Base-by-base conservation (phyloP, 768 basidiomycete species). In the Pulveroboletus sp. region DNA sequence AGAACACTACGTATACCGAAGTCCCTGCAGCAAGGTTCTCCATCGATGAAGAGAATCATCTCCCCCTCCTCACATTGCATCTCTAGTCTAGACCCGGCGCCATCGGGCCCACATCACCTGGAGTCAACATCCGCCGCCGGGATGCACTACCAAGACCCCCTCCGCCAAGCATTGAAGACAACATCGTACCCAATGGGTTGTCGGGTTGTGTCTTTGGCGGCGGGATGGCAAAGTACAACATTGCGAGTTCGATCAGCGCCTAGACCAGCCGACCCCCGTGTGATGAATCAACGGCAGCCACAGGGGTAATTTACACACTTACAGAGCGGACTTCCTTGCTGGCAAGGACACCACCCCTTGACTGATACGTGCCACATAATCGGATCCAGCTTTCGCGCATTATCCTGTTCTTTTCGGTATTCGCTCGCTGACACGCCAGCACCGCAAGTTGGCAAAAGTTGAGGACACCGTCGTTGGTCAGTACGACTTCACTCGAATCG, bases 361-460 rank as follows among this genome's bases (percentile, higher is more conserved):
- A 80, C 65, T 87, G 85, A 65, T 94, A 97, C 30, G 89, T 86
- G 40, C 86, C 86, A 50, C 86, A 86, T 47, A 96, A 73, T 27
- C 86, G 77, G 39, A 93, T 74, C 93, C 93, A 98, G 50, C 77
- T 85, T 69, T 86, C 89, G 45, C 85, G 77, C 73, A 79, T 82
- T 27, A 76, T 75, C 64, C 84, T 85, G 60, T 83, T 91, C 60
- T 82, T 82, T 15, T 89, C 84, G 3, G 87, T 89, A 49, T 88
- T 82, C 5, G 85, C 85, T 21, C 91, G 81, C 64, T 97, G 95
- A 56, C 89, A 91, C n/a, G 86, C 86, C 46, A 86, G 66, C 10
- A 97, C 80, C 0, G 89, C 91, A 47, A 98, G 79, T 61, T 99
- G 96, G 2, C 86, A 75, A 67, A 95, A 97, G 64, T 96, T 99